Evolutionary conservation across 768 basidiomycete species (phyloP), one percentile per base, ranked within the genome.

Genomic region (Phylloporus arenicola): DNA sequence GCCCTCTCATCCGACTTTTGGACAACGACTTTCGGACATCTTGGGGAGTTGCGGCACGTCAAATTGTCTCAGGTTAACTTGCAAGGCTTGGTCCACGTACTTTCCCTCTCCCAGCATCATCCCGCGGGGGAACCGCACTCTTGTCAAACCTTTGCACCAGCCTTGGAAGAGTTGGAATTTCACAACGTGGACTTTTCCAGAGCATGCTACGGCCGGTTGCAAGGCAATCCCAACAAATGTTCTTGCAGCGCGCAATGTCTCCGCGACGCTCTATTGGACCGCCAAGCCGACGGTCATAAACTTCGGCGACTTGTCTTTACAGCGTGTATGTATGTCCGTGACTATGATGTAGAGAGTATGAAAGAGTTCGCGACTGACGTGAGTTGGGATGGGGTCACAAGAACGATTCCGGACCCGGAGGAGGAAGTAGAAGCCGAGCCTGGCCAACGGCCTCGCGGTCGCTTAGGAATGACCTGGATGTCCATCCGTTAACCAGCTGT

Each of bases 311-410:
- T 62, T 12, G 29, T 30, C 6, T 24, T 60, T 31, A 29, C 2
- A 29, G 43, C 45, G 4, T 62, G 63, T n/a, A 38, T 43, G 43
- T 49, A 52, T 17, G 27, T 62, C 14, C 34, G 8, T 20, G 44
- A 35, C 10, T 6, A 38, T 14, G 50, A 50, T 9, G 46, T 55
- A 10, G 43, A 33, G 22, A 30, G 3, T 1, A 38, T 62, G 37
- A 47, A 30, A 38, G 39, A 19, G 13, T 49, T 31, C 9, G 58
- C 57, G 25, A 17, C 29, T 37, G 42, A 57, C 11, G 49, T 63
- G 34, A 9, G 48, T 16, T 65, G 61, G 62, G 59, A 65, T 33
- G 45, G 51, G 17, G 7, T 54, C 35, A 47, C 38, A 22, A 49
- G 45, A 38, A 30, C 27, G 14, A 27, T 16, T 3, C 37, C 42